phyloP scores from a whole-genome alignment of 1,284 basidiomycete species.

The Cutaneotrichosporon mucoides region DNA sequence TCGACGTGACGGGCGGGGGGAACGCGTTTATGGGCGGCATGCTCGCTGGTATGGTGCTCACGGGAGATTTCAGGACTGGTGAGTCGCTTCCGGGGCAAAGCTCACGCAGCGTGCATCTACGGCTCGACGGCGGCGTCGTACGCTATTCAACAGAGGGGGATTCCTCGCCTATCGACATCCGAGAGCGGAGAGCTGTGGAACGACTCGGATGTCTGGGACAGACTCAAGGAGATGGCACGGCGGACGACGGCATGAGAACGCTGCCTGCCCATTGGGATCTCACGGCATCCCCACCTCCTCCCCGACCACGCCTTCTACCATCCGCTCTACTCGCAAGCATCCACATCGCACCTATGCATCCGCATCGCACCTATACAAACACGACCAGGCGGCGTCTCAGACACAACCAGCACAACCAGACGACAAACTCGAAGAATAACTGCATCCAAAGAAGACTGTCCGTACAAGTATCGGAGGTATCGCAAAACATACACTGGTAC shows the following conservation, averaged over 20 bases:
- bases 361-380: too few species aligned
- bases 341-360: too few species aligned
- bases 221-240: constrained; percentile 21
- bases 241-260: not conserved
- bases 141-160: constrained; percentile 72
- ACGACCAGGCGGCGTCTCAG: too few species aligned
- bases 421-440: not conserved
- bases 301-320: too few species aligned
- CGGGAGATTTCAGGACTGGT: constrained; percentile 64
- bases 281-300: too few species aligned
- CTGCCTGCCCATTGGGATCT: too few species aligned
- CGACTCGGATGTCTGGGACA: constrained; percentile 50
- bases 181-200: constrained; percentile 62
- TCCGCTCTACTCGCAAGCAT: too few species aligned
- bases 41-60: constrained; percentile 63
- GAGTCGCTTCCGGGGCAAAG: constrained; percentile 18
- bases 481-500: constrained; percentile 2
- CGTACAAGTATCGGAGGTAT: not conserved
- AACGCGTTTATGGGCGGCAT: constrained; percentile 83
- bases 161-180: constrained; percentile 53
- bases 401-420: too few species aligned
- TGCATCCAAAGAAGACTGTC: constrained; percentile 6
- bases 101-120: constrained; percentile 59
- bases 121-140: constrained; percentile 77
- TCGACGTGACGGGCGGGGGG: constrained; percentile 85